phyloP scores from a whole-genome alignment of 169 alveolate species.

The Eimeria praecox region DNA sequence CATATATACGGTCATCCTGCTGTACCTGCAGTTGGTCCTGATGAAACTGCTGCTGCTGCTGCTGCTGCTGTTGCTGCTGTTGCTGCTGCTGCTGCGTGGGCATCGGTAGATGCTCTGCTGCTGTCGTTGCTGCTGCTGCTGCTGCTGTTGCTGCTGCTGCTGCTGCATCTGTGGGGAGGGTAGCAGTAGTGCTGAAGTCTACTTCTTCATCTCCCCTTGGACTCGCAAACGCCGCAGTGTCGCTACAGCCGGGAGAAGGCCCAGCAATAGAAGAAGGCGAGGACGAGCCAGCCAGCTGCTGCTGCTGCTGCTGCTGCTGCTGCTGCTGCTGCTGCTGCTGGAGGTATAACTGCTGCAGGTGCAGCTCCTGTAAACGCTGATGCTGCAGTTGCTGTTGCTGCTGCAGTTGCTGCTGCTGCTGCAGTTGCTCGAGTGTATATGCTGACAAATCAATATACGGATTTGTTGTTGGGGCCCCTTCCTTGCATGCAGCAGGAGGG shows the following conservation, averaged over 20 bases:
- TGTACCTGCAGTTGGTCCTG: not conserved
- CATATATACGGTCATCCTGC: too few relatives aligned
- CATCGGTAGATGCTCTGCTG: constrained; percentile 19
- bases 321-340: too few relatives aligned
- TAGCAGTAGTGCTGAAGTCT: not conserved
- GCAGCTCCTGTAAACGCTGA: constrained; percentile 21
- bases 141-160: constrained; percentile 48
- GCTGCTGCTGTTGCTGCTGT: not conserved
- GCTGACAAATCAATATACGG: too few relatives aligned
- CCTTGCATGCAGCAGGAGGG: too few relatives aligned
- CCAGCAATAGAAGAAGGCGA: not conserved
- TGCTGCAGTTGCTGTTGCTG: not conserved
- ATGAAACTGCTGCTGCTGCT: not conserved
- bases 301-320: constrained; percentile 27
- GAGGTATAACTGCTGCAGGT: not conserved
- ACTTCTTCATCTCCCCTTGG: not conserved
- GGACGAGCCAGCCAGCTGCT: constrained; percentile 35
- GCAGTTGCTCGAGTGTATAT: too few relatives aligned
- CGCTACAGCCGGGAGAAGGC: not conserved
- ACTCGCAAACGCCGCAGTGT: not conserved
- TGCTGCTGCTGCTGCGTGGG: constrained; percentile 8
- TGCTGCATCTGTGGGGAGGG: constrained; percentile 16
- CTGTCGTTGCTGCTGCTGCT: constrained; percentile 42
- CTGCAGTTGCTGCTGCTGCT: too few relatives aligned
- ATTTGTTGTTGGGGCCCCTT: too few relatives aligned